These are phyloP conservation scores for Pseudocercospora ulei DNA, from an alignment of 2,329 filamentous ascomycete species.

Conservation along the genomic window DNA sequence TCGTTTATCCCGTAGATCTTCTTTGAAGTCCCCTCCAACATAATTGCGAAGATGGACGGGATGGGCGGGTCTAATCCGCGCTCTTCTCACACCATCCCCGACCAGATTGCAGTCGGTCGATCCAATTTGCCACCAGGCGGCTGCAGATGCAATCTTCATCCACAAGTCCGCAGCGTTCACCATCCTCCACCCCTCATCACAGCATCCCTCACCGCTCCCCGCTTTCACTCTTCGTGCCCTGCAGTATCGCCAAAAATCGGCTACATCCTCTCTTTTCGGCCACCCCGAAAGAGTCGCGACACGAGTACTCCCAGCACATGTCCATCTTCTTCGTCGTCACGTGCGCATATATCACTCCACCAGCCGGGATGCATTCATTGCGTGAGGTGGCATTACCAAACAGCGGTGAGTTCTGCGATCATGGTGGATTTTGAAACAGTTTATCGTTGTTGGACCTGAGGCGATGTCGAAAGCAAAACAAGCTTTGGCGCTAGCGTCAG, in stretches of 20 bases:
- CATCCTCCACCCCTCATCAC: too few species aligned
- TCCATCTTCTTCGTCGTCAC: constrained; percentile 48
- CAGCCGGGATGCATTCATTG: constrained; percentile 52
- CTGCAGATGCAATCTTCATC: too few species aligned
- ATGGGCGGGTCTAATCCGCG: constrained; percentile 26
- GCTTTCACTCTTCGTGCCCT: too few species aligned
- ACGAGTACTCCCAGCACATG: constrained; percentile 43
- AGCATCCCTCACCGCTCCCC: too few species aligned
- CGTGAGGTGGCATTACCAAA: constrained; percentile 50
- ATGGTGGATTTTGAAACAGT: constrained; percentile 47
- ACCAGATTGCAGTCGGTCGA: too few species aligned
- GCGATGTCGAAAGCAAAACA: too few species aligned
- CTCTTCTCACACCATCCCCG: background rate
- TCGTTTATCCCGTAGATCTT: constrained; percentile 32
- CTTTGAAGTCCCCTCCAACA: constrained; percentile 36
- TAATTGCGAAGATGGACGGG: constrained; percentile 43
- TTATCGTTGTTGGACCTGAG: too few species aligned
- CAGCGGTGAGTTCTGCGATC: constrained; percentile 46
- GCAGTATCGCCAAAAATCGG: constrained; percentile 35
- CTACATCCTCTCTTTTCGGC: constrained; percentile 48
- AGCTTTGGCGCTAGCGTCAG: too few species aligned
- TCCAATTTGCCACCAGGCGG: too few species aligned
- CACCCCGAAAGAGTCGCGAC: background rate
- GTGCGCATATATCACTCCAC: constrained; percentile 48
- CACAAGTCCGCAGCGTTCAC: too few species aligned